Evolutionary conservation across 2,329 filamentous ascomycete genomes (phyloP).

Genomic region (Claviceps cyperi): DNA sequence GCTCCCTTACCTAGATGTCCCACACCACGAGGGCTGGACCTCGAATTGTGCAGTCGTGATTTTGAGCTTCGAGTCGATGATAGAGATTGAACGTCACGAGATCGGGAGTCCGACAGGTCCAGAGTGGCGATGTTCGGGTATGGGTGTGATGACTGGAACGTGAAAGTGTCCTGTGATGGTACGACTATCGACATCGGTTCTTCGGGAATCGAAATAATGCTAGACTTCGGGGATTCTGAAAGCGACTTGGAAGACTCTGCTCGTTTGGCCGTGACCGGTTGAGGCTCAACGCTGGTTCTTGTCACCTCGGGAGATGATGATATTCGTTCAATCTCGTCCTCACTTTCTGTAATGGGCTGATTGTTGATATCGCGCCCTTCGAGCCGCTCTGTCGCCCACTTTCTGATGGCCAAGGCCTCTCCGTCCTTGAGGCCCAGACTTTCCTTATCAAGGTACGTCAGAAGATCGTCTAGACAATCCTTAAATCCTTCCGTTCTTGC

Average conservation of each 20-base stretch:
- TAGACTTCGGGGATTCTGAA: constrained; percentile 14
- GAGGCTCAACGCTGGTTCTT: constrained; percentile 29
- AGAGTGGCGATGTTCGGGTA: constrained; percentile 48
- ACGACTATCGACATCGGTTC: constrained; percentile 28
- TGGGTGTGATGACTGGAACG: constrained; percentile 50
- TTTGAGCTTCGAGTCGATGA: constrained; percentile 15
- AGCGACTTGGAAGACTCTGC: constrained; percentile 11
- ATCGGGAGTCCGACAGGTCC: constrained; percentile 38
- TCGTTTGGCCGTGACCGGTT: constrained; percentile 14
- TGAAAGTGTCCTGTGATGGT: constrained; percentile 48
- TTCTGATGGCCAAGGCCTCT: constrained; percentile 51
- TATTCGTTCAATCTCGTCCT: constrained; percentile 53
- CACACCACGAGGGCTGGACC: constrained; percentile 14
- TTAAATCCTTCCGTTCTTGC: constrained; percentile 76
- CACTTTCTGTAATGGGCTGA: constrained; percentile 45
- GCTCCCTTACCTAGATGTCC: constrained; percentile 45
- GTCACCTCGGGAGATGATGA: constrained; percentile 44
- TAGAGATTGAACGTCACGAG: constrained; percentile 23
- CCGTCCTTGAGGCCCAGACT: constrained; percentile 66
- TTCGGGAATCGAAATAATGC: constrained; percentile 11
- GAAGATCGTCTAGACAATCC: constrained; percentile 79
- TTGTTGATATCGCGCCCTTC: constrained; percentile 44
- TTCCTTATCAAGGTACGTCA: constrained; percentile 73
- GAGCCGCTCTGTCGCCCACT: constrained; percentile 54
- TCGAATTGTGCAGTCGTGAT: constrained; percentile 14